Conservation (phyloP, 2,329 filamentous ascomycete species). For the Paraconiothyrium brasiliense region DNA sequence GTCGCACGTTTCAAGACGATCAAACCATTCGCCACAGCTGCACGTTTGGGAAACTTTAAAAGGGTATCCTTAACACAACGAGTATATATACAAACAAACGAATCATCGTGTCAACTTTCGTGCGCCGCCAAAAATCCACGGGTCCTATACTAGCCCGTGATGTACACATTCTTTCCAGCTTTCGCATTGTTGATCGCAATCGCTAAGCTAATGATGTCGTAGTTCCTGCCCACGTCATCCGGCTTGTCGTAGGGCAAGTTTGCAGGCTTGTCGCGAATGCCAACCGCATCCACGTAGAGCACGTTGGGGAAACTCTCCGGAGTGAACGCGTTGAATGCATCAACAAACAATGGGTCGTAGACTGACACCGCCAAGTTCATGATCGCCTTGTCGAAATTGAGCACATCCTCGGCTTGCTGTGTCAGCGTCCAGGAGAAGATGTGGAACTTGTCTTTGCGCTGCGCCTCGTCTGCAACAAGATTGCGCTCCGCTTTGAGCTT, state of each 20-base stretch:
- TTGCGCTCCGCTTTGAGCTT: conserved; percentile 47
- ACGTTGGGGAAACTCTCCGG: conserved; percentile 48
- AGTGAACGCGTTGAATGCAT: conserved; percentile 46
- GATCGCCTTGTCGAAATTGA: conserved; percentile 45
- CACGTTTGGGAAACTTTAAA: background rate
- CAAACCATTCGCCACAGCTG: background rate
- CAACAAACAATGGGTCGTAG: conserved; percentile 43
- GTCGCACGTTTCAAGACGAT: background rate
- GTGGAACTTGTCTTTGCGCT: conserved; percentile 46
- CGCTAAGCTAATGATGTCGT: conserved; percentile 44
- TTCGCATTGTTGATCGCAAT: conserved; percentile 50
- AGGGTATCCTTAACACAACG: background rate
- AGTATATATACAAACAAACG: conserved; percentile 1
- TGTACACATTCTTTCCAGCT: conserved; percentile 39
- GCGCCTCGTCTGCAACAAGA: conserved; percentile 29
- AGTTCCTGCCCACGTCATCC: conserved; percentile 30
- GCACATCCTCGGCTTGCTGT: conserved; percentile 44
- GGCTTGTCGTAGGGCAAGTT: conserved; percentile 43
- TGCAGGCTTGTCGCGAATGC: conserved; percentile 43
- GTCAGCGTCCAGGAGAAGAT: conserved; percentile 51
- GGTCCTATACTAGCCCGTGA: conserved; percentile 24
- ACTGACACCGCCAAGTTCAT: conserved; percentile 43
- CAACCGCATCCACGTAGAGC: conserved; percentile 46
- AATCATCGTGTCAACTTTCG: background rate
- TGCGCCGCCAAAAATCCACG: background rate